Evolutionary conservation across 805 yeast species (phyloP), one percentile per base, ranked within the genome.

Genomic region (Saturnispora kantuleensis): DNA sequence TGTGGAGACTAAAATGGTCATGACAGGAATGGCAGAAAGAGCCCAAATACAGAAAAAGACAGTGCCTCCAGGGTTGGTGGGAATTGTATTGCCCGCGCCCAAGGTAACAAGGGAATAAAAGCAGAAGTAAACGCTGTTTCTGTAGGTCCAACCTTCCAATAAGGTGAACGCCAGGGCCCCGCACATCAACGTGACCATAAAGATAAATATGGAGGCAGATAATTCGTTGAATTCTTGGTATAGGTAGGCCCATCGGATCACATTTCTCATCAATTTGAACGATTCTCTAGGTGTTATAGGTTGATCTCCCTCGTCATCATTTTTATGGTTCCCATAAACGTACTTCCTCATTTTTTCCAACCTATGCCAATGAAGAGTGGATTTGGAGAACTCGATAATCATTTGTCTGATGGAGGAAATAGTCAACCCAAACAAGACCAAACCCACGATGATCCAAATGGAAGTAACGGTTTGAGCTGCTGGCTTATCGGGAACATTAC

Each of bases 11-110:
- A 86, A 68, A 13, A 81, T 79, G 2, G 95, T 84, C 94, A 87
- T 86, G 42, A 86, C 67, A 1, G 96, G 96, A 17, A 88, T 81
- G 0, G 96, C 95, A 6, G 78, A 66, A 16, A 88, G 58, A 0
- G 88, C 82, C 96, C 96, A 88, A 9, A 77, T 62, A 7, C 84
- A 77, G 54, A 87, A 87, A 52, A 86, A 76, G 1, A 81, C 73
- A 35, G 82, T 64, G 1, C 95, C 94, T 5, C 83, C 80, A 1
- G 79, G 63, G 0, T 79, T 62, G 1, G 41, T 46, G 1, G 95
- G 95, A 1, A 77, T 68, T 52, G 67, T 78, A 56, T 81, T 88
- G 29, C 96, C 96, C 60, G 84, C 86, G 1, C 96, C 96, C 45
- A 88, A 82, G 0, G 96, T 84, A 6, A 86, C 63, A 42, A 88